These are phyloP conservation scores for Skeletonema menzelii DNA, from an alignment of 108 stramenopile genomes.

Conservation along the genomic window DNA sequence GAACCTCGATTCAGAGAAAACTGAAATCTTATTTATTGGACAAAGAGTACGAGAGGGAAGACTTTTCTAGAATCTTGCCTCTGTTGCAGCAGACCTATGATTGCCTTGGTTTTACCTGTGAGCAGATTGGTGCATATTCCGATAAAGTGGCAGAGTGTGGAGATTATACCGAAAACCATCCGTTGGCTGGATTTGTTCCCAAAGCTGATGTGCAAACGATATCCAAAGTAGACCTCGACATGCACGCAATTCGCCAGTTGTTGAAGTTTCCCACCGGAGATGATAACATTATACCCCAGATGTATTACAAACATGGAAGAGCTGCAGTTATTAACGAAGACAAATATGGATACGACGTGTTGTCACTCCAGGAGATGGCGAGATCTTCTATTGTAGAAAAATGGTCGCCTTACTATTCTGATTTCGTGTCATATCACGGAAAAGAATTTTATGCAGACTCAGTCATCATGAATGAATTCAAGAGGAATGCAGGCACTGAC, in stretches of 20 bases:
- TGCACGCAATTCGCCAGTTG: slow-evolving; percentile 39
- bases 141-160: slow-evolving; percentile 43
- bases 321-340: slow-evolving; percentile 63
- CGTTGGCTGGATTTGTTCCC: slow-evolving; percentile 68
- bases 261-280: slow-evolving; percentile 39
- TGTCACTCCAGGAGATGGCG: slow-evolving; percentile 68
- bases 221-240: slow-evolving; percentile 72
- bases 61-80: slow-evolving; percentile 50
- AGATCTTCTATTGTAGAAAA: slow-evolving; percentile 30
- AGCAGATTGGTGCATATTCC: slow-evolving; percentile 62
- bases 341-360: slow-evolving; percentile 48
- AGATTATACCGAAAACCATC: slow-evolving; percentile 24
- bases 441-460: slow-evolving; percentile 60
- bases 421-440: slow-evolving; percentile 55
- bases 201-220: slow-evolving; percentile 43
- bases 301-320: slow-evolving; percentile 72
- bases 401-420: slow-evolving; percentile 65
- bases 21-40: slow-evolving; percentile 63
- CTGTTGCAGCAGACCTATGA: slow-evolving; percentile 63
- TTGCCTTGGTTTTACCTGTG: slow-evolving; percentile 78
- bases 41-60: slow-evolving; percentile 42
- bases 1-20: slow-evolving; percentile 61
- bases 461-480: slow-evolving; percentile 53
- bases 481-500: slow-evolving; percentile 47
- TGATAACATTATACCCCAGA: slow-evolving; percentile 50